Conservation (phyloP, 306 rosid species). For the Vicia sativa region DNA sequence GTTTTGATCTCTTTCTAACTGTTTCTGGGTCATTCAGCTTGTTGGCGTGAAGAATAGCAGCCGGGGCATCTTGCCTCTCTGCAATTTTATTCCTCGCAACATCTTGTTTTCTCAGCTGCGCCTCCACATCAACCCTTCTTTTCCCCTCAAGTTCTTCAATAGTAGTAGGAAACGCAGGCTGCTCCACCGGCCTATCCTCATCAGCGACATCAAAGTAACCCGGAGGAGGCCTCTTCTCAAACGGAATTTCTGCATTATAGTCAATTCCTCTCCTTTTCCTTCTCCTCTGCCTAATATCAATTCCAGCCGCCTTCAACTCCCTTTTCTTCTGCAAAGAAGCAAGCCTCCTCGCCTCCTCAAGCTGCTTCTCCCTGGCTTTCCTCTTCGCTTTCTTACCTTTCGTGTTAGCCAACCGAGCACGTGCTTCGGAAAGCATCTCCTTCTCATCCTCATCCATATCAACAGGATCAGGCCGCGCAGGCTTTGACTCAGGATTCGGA, state of each 20-base stretch:
- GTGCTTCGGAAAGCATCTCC: conserved; percentile 98
- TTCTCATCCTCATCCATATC: conserved; percentile 99
- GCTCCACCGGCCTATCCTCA: conserved; percentile 79
- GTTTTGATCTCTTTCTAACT: conserved; percentile 86
- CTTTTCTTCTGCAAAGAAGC: conserved; percentile 97
- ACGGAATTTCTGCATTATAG: conserved; percentile 89
- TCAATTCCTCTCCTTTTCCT: conserved; percentile 93
- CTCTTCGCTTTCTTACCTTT: conserved; percentile 94
- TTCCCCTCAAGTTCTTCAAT: conserved; percentile 96
- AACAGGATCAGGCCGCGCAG: conserved; percentile 96
- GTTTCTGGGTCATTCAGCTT: conserved; percentile 93
- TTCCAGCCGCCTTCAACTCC: conserved; percentile 95
- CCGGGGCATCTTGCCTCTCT: conserved; percentile 87
- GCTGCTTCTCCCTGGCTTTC: conserved; percentile 96
- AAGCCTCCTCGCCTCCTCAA: conserved; percentile 96
- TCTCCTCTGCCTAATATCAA: conserved; percentile 81
- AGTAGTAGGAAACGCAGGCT: conserved; percentile 76
- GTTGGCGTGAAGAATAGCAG: conserved; percentile 87
- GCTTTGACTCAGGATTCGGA: conserved; percentile 92
- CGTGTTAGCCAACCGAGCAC: conserved; percentile 92
- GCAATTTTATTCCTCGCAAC: conserved; percentile 85
- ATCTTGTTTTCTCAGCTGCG: conserved; percentile 87
- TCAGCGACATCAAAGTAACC: conserved; percentile 84
- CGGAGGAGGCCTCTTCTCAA: conserved; percentile 94
- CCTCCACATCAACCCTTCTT: conserved; percentile 78